Evolutionary conservation across 2,329 filamentous ascomycete species (phyloP), one percentile per base, ranked within the genome.

Genomic region (Arthrobotrys megalospora): DNA sequence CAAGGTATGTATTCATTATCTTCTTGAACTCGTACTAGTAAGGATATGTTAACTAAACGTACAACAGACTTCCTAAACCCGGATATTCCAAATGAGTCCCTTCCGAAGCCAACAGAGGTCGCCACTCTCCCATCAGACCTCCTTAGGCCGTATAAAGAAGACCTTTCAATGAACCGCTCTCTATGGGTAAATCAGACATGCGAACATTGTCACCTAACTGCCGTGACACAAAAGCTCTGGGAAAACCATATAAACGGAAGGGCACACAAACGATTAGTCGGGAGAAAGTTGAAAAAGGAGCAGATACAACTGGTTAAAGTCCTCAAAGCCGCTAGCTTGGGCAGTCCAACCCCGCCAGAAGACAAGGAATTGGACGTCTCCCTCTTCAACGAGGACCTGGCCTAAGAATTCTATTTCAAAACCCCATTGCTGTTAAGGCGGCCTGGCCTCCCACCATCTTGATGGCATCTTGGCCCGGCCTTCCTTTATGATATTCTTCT

Each of bases 401-500:
- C 16, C 24, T 70, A 70, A 14, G 34, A 48, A 60, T 1, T 28
- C 50, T 14, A 28, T 10, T 19, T 72, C 28, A 71, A 55, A 79
- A 75, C 19, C 76, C 76, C 76, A 79, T 79, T 7, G 53, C 76
- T 2, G 41, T 75, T 24, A 79, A 53, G 32, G 69, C 76, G 8
- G 60, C 45, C 19, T 60, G 36, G 11, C 76, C 76, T n/a, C 76
- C 76, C 3, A 45, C 63, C n/a, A 47, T 21, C 36, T 69, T 28
- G 3, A 79, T 70, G 21, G 28, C 58, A 10, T 62, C 48, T 7
- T 43, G 8, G 6, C 63, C 64, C 4, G 69, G 60, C 6, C 86
- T 82, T 0, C 86, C 87, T 6, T 85, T 80, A 80, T 88, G 86
- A 65, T 84, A 81, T 34, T 83, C 84, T 82, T 94, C 92, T 4